Percentiles rank a stretch among this genome's conserved stretches.
Conservation (phyloP, 306 rosid genomes). For the Cicer chorassanicum region DNA sequence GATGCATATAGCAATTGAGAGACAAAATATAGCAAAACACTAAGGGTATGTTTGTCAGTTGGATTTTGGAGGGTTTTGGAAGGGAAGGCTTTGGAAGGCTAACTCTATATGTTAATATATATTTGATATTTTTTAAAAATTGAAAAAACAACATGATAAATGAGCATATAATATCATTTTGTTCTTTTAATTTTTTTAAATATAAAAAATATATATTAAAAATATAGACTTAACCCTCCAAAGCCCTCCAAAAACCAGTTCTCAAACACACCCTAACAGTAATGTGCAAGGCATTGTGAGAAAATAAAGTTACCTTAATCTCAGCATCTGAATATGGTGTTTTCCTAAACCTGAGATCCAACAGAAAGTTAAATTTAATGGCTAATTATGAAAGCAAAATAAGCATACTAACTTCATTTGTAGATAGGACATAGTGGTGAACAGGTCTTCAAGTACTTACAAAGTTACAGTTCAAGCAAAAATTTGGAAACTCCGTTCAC, state of each 20-base stretch:
- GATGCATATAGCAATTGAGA: slow-evolving; percentile 30
- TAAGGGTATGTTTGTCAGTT: neutral
- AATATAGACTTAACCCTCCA: no score
- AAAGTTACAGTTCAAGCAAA: slow-evolving; percentile 24
- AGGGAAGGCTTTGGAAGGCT: no score
- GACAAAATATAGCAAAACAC: slow-evolving; percentile 38
- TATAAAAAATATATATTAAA: no score
- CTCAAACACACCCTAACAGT: neutral
- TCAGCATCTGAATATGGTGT: slow-evolving; percentile 85
- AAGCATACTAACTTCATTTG: slow-evolving; percentile 30
- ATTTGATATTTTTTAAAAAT: no score
- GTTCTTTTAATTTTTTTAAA: no score
- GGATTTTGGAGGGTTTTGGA: no score
- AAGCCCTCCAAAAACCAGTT: no score
- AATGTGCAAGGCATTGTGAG: slow-evolving; percentile 25
- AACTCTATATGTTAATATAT: no score
- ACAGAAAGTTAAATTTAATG: slow-evolving; percentile 25
- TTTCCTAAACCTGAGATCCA: slow-evolving; percentile 71
- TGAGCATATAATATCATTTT: no score
- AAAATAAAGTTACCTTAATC: slow-evolving; percentile 72
- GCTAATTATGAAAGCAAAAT: slow-evolving; percentile 31
- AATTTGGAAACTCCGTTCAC: neutral
- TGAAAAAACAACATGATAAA: no score
- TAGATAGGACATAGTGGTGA: slow-evolving; percentile 20
- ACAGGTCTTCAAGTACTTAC: slow-evolving; percentile 14